Base-by-base conservation (phyloP, 2,329 filamentous ascomycete genomes). In the Colletotrichum somersetense region DNA sequence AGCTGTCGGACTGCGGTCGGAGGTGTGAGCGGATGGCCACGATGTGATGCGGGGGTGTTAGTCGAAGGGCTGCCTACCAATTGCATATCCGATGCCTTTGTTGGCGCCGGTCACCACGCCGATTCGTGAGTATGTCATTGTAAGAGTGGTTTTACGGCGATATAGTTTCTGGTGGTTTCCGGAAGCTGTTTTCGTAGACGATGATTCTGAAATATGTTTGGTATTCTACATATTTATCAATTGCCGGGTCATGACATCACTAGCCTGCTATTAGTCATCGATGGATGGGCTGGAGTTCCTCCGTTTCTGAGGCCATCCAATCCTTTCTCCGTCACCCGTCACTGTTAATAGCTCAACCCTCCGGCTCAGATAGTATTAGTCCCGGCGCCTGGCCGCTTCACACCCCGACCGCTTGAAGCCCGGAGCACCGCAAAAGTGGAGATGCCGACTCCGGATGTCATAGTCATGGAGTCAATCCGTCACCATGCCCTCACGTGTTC, bases 41-140 rank as follows among this genome's bases (percentile, higher is more conserved):
- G 57, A 30, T 20, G 35, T 58, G 6, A 40, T 48, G 12, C 5
- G 20, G 46, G 12, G 52, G 33, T 20, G 18, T 64, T 16, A 18
- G 48, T 16, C 3, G 23, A 56, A 14, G 35, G 18, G 66, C 40
- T n/a, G 44, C 46, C 14, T 58, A 76, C 74, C 72, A 10, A 75
- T 72, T 3, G 73, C 71, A 44, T 68, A 71, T 42, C 75, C 74
- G 55, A 78, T 75, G 62, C 76, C 86, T 76, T 87, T 88, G 78
- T 89, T 89, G 20, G 85, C 86, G 62, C 87, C 87, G 1, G 87
- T 89, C 0, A 89, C 87, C 71, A 85, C 83, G 62, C 85, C 87
- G n/a, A 88, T 77, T 72, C 84, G 73, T 6, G 78, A 62, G 20
- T 74, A 72, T 18, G 79, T 52, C 79, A 80, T 81, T 5, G 16